These are phyloP conservation scores for Allium sativum DNA, from an alignment of 106 monocot genomes.

Conservation along the genomic window DNA sequence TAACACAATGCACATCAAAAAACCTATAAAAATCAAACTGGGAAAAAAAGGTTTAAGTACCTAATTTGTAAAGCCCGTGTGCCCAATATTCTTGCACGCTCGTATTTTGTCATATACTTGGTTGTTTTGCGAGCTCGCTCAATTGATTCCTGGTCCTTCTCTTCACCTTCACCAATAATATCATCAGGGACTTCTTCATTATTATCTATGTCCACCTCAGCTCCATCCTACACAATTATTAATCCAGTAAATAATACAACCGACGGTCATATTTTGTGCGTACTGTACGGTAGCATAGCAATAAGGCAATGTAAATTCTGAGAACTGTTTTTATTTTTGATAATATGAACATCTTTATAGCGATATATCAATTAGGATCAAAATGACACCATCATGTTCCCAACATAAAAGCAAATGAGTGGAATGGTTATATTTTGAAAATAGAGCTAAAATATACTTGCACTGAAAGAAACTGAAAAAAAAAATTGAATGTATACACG, in stretches of 20 bases:
- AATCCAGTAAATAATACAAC: not conserved
- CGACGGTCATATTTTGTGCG: not conserved
- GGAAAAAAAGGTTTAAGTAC: constrained; percentile 15
- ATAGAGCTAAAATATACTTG: no score
- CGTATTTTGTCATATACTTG: constrained; percentile 82
- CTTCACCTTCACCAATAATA: constrained; percentile 39
- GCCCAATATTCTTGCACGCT: constrained; percentile 73
- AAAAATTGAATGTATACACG: no score
- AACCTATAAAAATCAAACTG: no score
- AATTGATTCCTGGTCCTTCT: constrained; percentile 34
- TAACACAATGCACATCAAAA: no score
- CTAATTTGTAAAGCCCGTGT: constrained; percentile 77
- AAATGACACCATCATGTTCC: not conserved
- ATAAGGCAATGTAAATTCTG: not conserved
- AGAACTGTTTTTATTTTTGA: not conserved
- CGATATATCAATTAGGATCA: not conserved
- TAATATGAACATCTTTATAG: not conserved
- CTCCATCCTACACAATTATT: constrained; percentile 54
- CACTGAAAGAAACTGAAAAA: no score
- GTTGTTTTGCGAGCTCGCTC: constrained; percentile 56
- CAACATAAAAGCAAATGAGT: no score
- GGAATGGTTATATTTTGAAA: no score
- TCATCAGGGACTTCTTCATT: constrained; percentile 70
- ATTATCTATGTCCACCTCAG: constrained; percentile 60
- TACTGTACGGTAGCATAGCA: not conserved